These are phyloP conservation scores for Rheum nobile DNA, from an alignment of 148 eudicot species.

Conservation along the genomic window DNA sequence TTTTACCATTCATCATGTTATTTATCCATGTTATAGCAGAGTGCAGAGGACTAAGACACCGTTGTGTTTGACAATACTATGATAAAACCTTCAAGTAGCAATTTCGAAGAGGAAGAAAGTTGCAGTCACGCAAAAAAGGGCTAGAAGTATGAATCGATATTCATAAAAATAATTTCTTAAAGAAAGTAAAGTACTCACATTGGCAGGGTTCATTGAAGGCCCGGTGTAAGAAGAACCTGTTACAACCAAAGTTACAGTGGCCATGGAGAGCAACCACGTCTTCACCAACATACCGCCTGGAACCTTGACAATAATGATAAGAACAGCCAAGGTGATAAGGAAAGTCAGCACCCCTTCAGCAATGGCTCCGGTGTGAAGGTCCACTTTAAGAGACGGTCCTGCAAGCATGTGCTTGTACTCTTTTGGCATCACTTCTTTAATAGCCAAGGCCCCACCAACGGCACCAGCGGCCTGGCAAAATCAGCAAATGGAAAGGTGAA, in stretches of 20 bases:
- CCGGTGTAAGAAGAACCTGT: slow-evolving; percentile 76
- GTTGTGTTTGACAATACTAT: background rate
- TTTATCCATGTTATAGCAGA: background rate
- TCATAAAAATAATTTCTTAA: background rate
- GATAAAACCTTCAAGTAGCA: background rate
- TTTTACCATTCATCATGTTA: background rate
- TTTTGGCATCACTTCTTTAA: slow-evolving; percentile 64
- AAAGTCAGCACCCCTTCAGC: slow-evolving; percentile 88
- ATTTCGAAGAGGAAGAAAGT: background rate
- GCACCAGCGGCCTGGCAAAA: slow-evolving; percentile 67
- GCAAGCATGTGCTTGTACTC: slow-evolving; percentile 69
- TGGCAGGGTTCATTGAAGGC: slow-evolving; percentile 94
- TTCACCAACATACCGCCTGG: slow-evolving; percentile 44
- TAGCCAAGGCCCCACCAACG: slow-evolving; percentile 70
- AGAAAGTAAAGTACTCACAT: slow-evolving; percentile 34
- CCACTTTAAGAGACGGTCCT: slow-evolving; percentile 81
- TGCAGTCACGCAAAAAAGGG: background rate
- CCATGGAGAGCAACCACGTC: slow-evolving; percentile 67
- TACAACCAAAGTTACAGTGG: slow-evolving; percentile 60
- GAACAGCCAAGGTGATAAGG: slow-evolving; percentile 55
- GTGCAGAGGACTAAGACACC: too few relatives aligned
- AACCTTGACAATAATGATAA: slow-evolving; percentile 50
- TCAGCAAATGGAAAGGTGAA: slow-evolving; percentile 7
- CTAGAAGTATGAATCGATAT: background rate
- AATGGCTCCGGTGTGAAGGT: slow-evolving; percentile 76